Percentiles rank a stretch among this genome's conserved stretches.
Evolutionary conservation across 2,329 filamentous ascomycete genomes (phyloP).

Genomic region (Colletotrichum tamarilloi): DNA sequence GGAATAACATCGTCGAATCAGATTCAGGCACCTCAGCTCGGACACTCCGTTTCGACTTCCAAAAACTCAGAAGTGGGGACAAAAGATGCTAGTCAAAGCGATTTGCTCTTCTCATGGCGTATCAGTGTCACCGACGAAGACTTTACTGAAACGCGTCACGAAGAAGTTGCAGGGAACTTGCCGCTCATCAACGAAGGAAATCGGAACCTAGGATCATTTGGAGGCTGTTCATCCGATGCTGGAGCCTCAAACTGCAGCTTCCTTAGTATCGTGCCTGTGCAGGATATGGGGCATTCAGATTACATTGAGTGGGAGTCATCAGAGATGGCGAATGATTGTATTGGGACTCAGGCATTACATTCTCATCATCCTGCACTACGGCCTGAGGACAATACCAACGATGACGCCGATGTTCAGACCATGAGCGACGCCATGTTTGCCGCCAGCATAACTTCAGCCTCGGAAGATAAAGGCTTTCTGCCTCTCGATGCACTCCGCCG

Average conservation of each 20-base stretch:
- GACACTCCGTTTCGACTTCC: background rate
- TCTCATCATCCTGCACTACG: background rate
- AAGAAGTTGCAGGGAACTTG: background rate
- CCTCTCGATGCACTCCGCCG: background rate
- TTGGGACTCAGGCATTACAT: background rate
- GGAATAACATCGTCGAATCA: background rate
- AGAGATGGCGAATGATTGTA: background rate
- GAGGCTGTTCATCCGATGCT: background rate
- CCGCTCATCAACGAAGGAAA: background rate
- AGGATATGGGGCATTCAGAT: background rate
- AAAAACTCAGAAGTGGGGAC: background rate
- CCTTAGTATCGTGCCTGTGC: background rate
- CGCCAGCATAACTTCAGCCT: background rate
- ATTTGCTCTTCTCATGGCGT: background rate
- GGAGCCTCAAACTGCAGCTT: background rate
- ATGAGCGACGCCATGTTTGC: background rate
- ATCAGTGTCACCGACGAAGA: background rate
- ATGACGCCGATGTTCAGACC: background rate
- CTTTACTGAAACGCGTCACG: background rate
- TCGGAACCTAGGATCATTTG: background rate
- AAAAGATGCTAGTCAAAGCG: background rate
- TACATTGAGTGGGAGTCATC: background rate
- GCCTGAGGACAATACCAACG: background rate
- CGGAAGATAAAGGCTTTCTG: background rate
- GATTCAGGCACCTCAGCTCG: background rate